Conservation (phyloP, 257 asterid genomes). For the Cinchona pubescens region DNA sequence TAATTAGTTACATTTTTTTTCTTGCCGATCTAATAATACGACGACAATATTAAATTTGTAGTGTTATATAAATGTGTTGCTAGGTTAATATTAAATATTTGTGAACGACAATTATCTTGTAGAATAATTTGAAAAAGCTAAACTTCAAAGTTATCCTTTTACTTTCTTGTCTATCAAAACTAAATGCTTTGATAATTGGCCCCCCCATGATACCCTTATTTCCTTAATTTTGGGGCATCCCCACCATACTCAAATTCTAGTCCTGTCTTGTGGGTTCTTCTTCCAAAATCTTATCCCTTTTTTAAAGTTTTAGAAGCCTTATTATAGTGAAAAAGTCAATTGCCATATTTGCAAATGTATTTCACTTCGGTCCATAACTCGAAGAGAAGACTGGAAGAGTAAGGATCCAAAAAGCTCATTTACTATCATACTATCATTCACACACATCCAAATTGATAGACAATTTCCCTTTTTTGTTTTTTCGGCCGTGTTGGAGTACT, state of each 20-base stretch:
- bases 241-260: constrained; percentile 21
- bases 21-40: too few relatives aligned
- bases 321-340: background rate
- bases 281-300: background rate
- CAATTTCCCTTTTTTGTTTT: too few relatives aligned
- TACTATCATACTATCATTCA: too few relatives aligned
- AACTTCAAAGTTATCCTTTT: constrained; percentile 16
- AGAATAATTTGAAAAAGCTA: constrained; percentile 15
- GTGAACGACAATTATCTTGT: background rate
- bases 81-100: background rate
- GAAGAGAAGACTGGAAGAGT: background rate
- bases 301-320: background rate
- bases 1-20: too few relatives aligned
- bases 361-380: background rate
- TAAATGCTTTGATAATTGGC: constrained; percentile 26
- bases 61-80: too few relatives aligned
- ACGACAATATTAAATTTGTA: too few relatives aligned
- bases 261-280: constrained; percentile 16
- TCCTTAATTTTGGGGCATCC: constrained; percentile 34
- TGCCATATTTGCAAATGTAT: background rate
- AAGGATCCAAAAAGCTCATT: background rate
- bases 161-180: constrained; percentile 18
- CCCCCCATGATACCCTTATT: constrained; percentile 29
- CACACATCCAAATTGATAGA: too few relatives aligned
- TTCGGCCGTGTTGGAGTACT: too few relatives aligned